Evolutionary conservation across 2,329 filamentous ascomycete genomes (phyloP), one percentile per base, ranked within the genome.

Genomic region (Chrysosporium keratinophilum): DNA sequence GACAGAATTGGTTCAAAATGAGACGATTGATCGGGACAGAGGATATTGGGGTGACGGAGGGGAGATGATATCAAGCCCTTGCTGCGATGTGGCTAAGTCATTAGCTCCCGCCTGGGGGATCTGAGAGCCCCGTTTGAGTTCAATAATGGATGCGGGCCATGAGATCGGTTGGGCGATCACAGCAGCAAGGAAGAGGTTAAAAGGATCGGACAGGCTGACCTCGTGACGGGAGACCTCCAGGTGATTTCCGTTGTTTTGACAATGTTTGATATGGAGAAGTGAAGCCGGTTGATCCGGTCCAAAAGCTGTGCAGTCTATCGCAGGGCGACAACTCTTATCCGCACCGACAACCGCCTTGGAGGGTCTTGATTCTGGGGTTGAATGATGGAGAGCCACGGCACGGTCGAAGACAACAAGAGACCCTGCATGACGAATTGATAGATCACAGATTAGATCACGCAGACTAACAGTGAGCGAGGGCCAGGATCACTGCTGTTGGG

Each of bases 391-490:
- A 28, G n/a, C 39, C 39, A n/a, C 42, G 14, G 35, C 5, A 37
- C 35, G 42, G 23, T 33, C 6, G 7, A 28, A n/a, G 42, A 45
- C 31, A 14, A n/a, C 12, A 17, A 35, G 37, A 11, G 33, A 1
- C 45, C 45, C 45, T 48, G 45, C 34, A 39, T 48, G 34, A 28
- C n/a, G 45, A 39, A n/a, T 23, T 48, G 45, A 48, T 28, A 20
- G 45, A 28, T 47, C 44, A 47, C 44, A 35, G 28, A 47, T 47
- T 5, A 35, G 15, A 28, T 23, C 14, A 48, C 45, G 45, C 33
- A 48, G 45, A n/a, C 44, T 20, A 47, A 47, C 44, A 31, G 44
- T 11, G 43, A 11, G 23, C 23, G 23, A 28, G 31, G 31, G 28
- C 31, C 28, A 47, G 28, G 28, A 20, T 9, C 5, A 19, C n/a